Base-by-base conservation (phyloP, 305 asterid genomes). In the Lippia alba region DNA sequence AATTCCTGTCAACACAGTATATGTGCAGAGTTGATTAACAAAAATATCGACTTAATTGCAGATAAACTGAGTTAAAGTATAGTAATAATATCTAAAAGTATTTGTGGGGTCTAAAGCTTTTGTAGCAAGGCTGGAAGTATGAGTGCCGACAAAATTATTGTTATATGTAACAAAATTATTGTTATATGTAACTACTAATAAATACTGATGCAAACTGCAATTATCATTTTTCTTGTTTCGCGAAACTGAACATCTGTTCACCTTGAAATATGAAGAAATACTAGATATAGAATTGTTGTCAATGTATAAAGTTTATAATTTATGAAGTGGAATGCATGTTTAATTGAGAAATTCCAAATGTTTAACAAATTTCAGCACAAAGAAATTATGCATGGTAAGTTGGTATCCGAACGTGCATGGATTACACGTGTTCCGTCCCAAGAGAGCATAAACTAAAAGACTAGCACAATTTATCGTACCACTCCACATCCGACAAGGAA, bases 1-100 rank as follows among this genome's bases (percentile, higher is more conserved):
- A 67, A 46, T 67, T 54, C 71, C 83, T 71, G 82, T 77, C 64
- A 32, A 67, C 41, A 34, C 9, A 71, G 48, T 65, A 58, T 63
- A 9, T 32, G 24, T 12, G 16, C 51, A 45, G 69, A 55, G 54
- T 59, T 65, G 39, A 58, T 72, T 10, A 32, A 49, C 55, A 61
- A 63, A 63, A 20, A 56, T 55, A 14, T 36, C 30, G 39, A 11
- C 32, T 12, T 50, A 18, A 30, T 36, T 56, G 53, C 49, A 55
- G 32, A 61, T 14, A 8, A 44, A 57, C 6, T 48, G 18, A 34
- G 48, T 48, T 17, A 44, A 20, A 33, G 9, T 10, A 14, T n/a
- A 16, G 9, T 36, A 19, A 12, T 46, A 39, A 14, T 58, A 30
- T 48, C 12, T 4, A 69, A 40, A 9, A 39, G 4, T 39, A 39